Percentiles rank a stretch among this genome's conserved stretches.
phyloP scores from a whole-genome alignment of 768 basidiomycete species.

The Panaeolus cyanescens region DNA sequence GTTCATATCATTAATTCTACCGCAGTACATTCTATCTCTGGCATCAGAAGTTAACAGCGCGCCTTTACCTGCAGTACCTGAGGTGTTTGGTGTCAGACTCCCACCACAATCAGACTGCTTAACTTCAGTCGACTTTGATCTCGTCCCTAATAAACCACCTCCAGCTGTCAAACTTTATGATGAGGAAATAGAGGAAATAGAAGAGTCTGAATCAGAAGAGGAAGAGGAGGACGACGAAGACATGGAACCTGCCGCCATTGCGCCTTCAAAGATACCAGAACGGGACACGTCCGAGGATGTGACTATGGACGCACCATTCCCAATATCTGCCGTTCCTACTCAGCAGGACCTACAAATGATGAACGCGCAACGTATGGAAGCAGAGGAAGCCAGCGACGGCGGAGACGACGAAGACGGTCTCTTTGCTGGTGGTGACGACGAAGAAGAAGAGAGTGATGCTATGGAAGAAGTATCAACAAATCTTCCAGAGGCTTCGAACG shows the following conservation, averaged over 20 bases:
- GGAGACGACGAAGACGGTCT: constrained; percentile 77
- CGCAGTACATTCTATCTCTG: constrained; percentile 74
- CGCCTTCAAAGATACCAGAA: constrained; percentile 6
- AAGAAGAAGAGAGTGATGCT: constrained; percentile 77
- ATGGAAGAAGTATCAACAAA: constrained; percentile 78
- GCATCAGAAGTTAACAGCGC: constrained; percentile 82
- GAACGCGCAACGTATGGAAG: constrained; percentile 37
- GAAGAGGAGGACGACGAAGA: constrained; percentile 66
- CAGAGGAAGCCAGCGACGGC: constrained; percentile 70
- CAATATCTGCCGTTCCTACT: constrained; percentile 61
- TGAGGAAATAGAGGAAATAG: constrained; percentile 81
- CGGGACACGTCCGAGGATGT: constrained; percentile 31
- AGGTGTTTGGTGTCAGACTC: constrained; percentile 86
- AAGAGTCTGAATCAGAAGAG: constrained; percentile 70
- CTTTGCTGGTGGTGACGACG: constrained; percentile 75
- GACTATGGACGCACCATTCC: constrained; percentile 53
- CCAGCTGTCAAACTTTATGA: constrained; percentile 75
- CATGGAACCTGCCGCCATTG: constrained; percentile 61
- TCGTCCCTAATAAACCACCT: constrained; percentile 83
- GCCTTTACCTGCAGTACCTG: constrained; percentile 82
- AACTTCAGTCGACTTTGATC: constrained; percentile 82
- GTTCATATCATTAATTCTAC: constrained; percentile 4
- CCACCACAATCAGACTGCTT: constrained; percentile 71
- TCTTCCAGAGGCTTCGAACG: constrained; percentile 51
- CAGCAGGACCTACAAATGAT: constrained; percentile 75